Percentiles rank a stretch among this genome's conserved stretches.
These are phyloP conservation scores for Limnanthes douglasii DNA, from an alignment of 345 rosid species.

Conservation along the genomic window DNA sequence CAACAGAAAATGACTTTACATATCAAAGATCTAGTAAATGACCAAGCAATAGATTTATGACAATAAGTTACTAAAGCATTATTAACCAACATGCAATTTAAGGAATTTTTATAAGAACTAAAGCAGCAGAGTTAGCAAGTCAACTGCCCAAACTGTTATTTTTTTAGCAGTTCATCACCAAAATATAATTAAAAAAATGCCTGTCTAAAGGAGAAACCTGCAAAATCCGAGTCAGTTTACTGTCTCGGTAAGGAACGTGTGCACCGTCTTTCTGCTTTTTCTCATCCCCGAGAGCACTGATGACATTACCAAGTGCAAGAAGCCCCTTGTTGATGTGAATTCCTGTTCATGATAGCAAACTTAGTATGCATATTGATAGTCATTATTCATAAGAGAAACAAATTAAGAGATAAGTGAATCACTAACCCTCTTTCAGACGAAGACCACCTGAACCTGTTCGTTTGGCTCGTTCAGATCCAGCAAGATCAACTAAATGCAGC, in stretches of 20 bases:
- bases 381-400: constrained; percentile 1
- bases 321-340: constrained; percentile 75
- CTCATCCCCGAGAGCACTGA: constrained; percentile 79
- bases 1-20: no score
- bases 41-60: no score
- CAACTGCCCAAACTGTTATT: neutral
- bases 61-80: no score
- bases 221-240: constrained; percentile 71
- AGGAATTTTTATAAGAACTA: no score
- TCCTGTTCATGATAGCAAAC: constrained; percentile 24
- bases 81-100: no score
- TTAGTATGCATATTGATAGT: constrained; percentile 3
- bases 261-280: constrained; percentile 71
- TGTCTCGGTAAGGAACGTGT: constrained; percentile 82
- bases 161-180: neutral
- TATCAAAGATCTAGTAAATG: no score
- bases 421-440: constrained; percentile 65
- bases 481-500: constrained; percentile 79
- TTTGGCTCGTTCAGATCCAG: constrained; percentile 87
- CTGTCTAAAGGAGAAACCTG: constrained; percentile 26
- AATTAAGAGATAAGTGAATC: constrained; percentile 7
- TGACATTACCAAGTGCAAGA: constrained; percentile 85
- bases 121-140: neutral
- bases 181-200: neutral
- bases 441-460: constrained; percentile 76